Evolutionary conservation across 345 rosid species (phyloP).

Genomic region (Anastatica hierochuntica): DNA sequence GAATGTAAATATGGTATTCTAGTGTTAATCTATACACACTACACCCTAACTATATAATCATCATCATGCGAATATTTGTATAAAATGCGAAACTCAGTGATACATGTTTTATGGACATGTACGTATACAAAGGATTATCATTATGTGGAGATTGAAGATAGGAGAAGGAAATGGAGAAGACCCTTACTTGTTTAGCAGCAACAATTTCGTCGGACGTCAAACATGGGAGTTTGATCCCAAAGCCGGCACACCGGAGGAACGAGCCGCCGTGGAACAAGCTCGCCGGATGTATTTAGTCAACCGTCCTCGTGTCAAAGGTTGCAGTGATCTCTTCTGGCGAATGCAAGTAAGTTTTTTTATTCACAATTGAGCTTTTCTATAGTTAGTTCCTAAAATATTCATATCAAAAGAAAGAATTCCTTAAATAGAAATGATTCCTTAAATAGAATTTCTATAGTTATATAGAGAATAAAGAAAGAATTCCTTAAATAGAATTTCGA

Average conservation of each 20-base stretch:
- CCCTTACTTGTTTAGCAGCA: slow-evolving; percentile 31
- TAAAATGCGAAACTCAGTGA: no score
- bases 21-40: no score
- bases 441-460: no score
- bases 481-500: no score
- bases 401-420: no score
- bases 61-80: no score
- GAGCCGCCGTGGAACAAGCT: slow-evolving; percentile 35
- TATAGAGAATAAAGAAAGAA: no score
- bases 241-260: slow-evolving; percentile 36
- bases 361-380: background rate
- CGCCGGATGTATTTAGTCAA: slow-evolving; percentile 27
- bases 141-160: slow-evolving; percentile 44
- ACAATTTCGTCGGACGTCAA: slow-evolving; percentile 37
- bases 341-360: slow-evolving; percentile 28
- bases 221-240: slow-evolving; percentile 40
- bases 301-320: slow-evolving; percentile 28
- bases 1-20: no score
- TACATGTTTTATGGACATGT: background rate
- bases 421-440: no score
- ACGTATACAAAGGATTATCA: background rate
- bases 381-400: no score
- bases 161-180: slow-evolving; percentile 32
- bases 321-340: slow-evolving; percentile 41
- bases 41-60: no score